phyloP scores from a whole-genome alignment of 805 yeast species.

The Ogataea trehaloabstinens region DNA sequence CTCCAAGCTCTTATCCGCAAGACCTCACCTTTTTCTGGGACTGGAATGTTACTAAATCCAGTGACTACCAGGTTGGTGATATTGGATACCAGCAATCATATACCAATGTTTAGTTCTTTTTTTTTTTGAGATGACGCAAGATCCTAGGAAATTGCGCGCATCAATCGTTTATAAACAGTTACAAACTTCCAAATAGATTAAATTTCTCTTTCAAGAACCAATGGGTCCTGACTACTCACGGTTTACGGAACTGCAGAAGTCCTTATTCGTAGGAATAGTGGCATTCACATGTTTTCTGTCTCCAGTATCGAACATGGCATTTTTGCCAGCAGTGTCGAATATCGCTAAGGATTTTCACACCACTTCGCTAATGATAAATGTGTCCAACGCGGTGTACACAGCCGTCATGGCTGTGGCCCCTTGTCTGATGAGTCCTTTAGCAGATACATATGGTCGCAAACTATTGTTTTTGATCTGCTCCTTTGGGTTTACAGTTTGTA shows the following conservation, averaged over 20 bases:
- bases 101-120: not conserved
- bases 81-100: conserved; percentile 6
- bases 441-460: conserved; percentile 53
- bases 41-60: conserved; percentile 10
- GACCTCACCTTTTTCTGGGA: conserved; percentile 18
- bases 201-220: too few relatives aligned
- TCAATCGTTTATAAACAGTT: too few relatives aligned
- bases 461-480: conserved; percentile 43
- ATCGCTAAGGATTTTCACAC: conserved; percentile 47
- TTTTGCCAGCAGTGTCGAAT: conserved; percentile 51
- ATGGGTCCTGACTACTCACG: too few relatives aligned
- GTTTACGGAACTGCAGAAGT: conserved; percentile 26
- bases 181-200: too few relatives aligned
- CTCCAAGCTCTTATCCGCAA: conserved; percentile 11
- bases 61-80: conserved; percentile 13
- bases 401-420: conserved; percentile 54
- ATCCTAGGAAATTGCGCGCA: too few relatives aligned
- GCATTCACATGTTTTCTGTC: conserved; percentile 42
- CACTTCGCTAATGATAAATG: conserved; percentile 44
- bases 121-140: too few relatives aligned
- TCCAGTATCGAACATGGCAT: conserved; percentile 43
- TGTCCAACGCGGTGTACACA: conserved; percentile 50
- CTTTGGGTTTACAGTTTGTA: conserved; percentile 24
- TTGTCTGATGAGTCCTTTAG: conserved; percentile 46
- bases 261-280: conserved; percentile 32